A percentile compares a stretch with the other conserved stretches of the same genome.
These are phyloP conservation scores for Fusarium nelsonii DNA, from an alignment of 2,329 filamentous ascomycete species.

Conservation along the genomic window DNA sequence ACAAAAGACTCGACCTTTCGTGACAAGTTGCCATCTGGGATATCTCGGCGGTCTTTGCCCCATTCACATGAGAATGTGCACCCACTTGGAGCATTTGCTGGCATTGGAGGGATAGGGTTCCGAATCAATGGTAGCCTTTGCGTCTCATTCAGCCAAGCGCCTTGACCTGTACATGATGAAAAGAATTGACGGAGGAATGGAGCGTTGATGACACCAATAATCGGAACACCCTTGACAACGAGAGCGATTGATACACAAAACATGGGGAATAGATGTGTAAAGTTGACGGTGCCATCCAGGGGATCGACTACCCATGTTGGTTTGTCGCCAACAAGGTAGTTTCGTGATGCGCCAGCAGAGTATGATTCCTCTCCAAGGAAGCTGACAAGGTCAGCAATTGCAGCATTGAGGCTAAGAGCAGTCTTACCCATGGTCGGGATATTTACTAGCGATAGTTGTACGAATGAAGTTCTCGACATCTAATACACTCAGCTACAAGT, in stretches of 20 bases:
- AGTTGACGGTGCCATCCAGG: slow-evolving; percentile 84
- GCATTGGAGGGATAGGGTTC: slow-evolving; percentile 72
- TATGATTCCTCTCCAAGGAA: slow-evolving; percentile 85
- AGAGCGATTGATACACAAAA: slow-evolving; percentile 84
- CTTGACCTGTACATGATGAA: slow-evolving; percentile 73
- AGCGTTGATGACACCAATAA: slow-evolving; percentile 79
- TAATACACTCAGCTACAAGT: slow-evolving; percentile 49
- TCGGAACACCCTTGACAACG: slow-evolving; percentile 67
- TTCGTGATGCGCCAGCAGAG: slow-evolving; percentile 73
- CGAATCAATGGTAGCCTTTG: slow-evolving; percentile 72
- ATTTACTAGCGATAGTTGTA: slow-evolving; percentile 67
- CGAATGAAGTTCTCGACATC: slow-evolving; percentile 80
- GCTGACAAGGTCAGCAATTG: slow-evolving; percentile 53
- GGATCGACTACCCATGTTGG: slow-evolving; percentile 85
- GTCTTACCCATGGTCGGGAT: slow-evolving; percentile 74
- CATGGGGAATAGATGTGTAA: slow-evolving; percentile 83
- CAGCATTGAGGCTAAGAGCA: neutral
- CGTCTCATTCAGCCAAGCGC: slow-evolving; percentile 77
- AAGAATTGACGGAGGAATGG: slow-evolving; percentile 78
- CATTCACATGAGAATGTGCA: slow-evolving; percentile 83
- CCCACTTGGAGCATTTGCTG: slow-evolving; percentile 71
- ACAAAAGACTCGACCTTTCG: slow-evolving; percentile 81
- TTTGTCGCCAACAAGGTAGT: slow-evolving; percentile 72
- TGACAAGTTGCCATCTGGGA: slow-evolving; percentile 74
- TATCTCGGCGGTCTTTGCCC: slow-evolving; percentile 80